Evolutionary conservation across 2,329 filamentous ascomycete genomes (phyloP), one percentile per base, ranked within the genome.

Genomic region (Aspergillus pseudotamarii): DNA sequence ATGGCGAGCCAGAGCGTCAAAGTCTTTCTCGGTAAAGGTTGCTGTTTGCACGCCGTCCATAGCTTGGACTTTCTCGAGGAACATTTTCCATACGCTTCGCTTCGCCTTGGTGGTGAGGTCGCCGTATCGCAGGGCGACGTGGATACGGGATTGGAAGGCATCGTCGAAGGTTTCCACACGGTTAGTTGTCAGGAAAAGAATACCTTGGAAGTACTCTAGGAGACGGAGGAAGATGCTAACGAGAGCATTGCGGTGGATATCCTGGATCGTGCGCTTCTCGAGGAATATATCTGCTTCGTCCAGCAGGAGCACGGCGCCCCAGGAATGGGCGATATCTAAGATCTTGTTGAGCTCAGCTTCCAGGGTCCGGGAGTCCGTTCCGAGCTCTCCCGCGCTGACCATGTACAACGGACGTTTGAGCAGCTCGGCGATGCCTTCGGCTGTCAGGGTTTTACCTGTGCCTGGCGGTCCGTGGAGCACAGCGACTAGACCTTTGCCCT

Each of bases 151-250:
- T 74, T 95, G 91, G 82, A 96, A 96, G 0, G 93, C 93, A 65
- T 95, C 92, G 70, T 97, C 93, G 71, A 97, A 96, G 0, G 91
- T 94, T 81, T 89, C 80, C 1, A 96, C 92, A 1, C 93, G 88
- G 75, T 96, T 96, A 2, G 93, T 96, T 0, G 93, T 97, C 30
- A 97, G 79, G 81, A 97, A 96, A 5, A 96, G 77, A 59, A 96
- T 96, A 3, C 93, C 93, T 73, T 96, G 91, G 79, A 96, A 96
- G 76, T 96, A 97, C 77, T 97, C 94, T 0, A 97, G 83, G 61
- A 94, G 84, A 0, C 93, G 88, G 2, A 97, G 81, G 82, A 97
- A 97, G 71, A 96, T 92, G 75, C 89, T 92, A 58, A 96, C 93
- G 1, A 95, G 86, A 0, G 91, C 90, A 70, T 96, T 96, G 63